Evolutionary conservation across 805 yeast genomes (phyloP), one percentile per base, ranked within the genome.

Genomic region (Saccharomyces kudriavzevii): DNA sequence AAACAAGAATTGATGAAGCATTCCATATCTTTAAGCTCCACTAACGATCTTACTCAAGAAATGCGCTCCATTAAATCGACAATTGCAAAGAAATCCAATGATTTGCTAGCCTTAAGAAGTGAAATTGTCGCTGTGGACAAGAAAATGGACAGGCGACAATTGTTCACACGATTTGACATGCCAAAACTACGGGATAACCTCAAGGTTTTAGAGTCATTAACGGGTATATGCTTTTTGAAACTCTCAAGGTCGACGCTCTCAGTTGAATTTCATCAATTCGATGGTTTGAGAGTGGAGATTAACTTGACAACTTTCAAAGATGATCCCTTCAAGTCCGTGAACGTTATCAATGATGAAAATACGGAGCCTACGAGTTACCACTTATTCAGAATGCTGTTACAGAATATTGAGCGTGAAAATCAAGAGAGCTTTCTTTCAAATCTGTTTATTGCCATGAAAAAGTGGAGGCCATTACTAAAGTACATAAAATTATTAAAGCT

Each of bases 151-250:
- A 43, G 50, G 43, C 54, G 48, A 20, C 26, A 40, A 22, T 14
- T 43, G 3, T 58, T 49, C 45, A 56, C 58, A 5, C 50, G 52
- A 1, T 56, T 54, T 46, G 60, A 58, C 25, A 14, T 56, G 13
- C 52, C 26, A 9, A 57, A 50, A 45, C 56, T 56, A 8, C 55
- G 53, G n/a, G 45, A 28, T 24, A 51, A 30, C 6, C 54, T 58
- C 13, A 50, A 51, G 14, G 27, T 53, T 35, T 45, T 58, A 25
- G 55, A 61, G 17, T 26, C 17, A 14, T 49, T 65, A 6, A 55
- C 62, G 3, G 64, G 63, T 14, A 49, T 60, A 2, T 47, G 53
- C 5, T 55, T 64, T 29, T 29, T 48, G 10, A 52, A 53, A 24
- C 27, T 57, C 14, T 45, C 54, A 24, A 51, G 52, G 13, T 51